phyloP scores from a whole-genome alignment of 345 rosid genomes.

The Salix koriyanagi region DNA sequence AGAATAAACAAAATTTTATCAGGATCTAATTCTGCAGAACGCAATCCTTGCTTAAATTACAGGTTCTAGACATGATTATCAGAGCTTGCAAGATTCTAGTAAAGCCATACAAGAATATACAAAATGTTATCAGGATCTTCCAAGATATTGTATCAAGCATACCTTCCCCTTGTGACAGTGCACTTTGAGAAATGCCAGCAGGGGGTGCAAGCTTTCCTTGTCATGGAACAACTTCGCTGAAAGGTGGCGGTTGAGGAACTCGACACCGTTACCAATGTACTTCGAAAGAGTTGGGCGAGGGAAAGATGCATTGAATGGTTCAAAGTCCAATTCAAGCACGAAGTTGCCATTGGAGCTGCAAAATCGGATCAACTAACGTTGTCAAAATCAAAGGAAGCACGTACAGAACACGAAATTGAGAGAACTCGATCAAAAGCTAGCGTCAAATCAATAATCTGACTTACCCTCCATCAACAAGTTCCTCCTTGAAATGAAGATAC shows the following conservation, averaged over 20 bases:
- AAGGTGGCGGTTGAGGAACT: conserved; percentile 95
- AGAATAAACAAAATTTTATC: background rate
- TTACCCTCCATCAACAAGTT: conserved; percentile 90
- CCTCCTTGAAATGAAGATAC: conserved; percentile 92
- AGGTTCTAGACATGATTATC: background rate
- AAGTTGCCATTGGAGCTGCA: conserved; percentile 70
- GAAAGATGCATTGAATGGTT: conserved; percentile 81
- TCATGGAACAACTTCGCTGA: conserved; percentile 93
- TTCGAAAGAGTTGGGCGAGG: conserved; percentile 89
- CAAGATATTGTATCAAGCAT: background rate
- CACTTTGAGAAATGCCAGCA: conserved; percentile 79
- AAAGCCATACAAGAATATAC: background rate
- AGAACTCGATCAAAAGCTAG: background rate
- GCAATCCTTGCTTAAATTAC: background rate
- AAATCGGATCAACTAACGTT: background rate
- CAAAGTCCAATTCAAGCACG: conserved; percentile 90
- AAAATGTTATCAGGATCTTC: background rate
- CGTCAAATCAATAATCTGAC: background rate
- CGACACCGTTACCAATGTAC: conserved; percentile 91
- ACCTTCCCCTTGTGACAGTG: conserved; percentile 87
- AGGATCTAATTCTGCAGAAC: background rate
- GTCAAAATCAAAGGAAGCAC: background rate
- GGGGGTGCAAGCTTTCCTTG: conserved; percentile 88
- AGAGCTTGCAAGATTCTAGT: background rate
- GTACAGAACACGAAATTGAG: background rate